Conservation (phyloP, 371 early-diverging fungal genomes). For the Mucor indicus region DNA sequence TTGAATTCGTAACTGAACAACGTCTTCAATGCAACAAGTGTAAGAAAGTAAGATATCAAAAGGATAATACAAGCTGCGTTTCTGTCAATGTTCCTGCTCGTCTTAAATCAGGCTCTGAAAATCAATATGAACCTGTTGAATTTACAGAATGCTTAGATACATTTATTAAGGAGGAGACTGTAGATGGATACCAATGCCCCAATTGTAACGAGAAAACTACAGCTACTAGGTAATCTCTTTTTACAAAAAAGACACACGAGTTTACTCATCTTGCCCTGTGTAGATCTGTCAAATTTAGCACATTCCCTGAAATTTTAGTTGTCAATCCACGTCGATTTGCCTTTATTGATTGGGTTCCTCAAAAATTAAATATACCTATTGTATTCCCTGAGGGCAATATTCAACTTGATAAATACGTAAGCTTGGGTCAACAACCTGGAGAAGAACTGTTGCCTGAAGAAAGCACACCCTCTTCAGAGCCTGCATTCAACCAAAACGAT, state of each 20-base stretch:
- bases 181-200: constrained; percentile 82
- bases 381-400: constrained; percentile 49
- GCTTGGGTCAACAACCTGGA: constrained; percentile 63
- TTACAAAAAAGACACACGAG: neutral
- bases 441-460: constrained; percentile 79
- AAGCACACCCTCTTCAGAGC: constrained; percentile 32
- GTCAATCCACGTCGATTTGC: constrained; percentile 83
- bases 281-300: constrained; percentile 71
- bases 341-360: constrained; percentile 86
- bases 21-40: constrained; percentile 85
- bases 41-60: constrained; percentile 73
- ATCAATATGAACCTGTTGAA: constrained; percentile 59
- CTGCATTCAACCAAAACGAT: constrained; percentile 58
- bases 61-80: constrained; percentile 57
- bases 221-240: constrained; percentile 69
- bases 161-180: constrained; percentile 53
- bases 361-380: constrained; percentile 67
- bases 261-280: neutral
- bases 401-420: constrained; percentile 61
- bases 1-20: constrained; percentile 78
- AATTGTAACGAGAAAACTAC: constrained; percentile 66
- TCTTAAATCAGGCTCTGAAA: constrained; percentile 17
- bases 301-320: constrained; percentile 85
- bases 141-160: constrained; percentile 73
- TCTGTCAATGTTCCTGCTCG: constrained; percentile 76